Percentiles rank a stretch among this genome's conserved stretches.
phyloP scores from a whole-genome alignment of 2,329 filamentous ascomycete species.

The Ascochyta viciae-villosae region DNA sequence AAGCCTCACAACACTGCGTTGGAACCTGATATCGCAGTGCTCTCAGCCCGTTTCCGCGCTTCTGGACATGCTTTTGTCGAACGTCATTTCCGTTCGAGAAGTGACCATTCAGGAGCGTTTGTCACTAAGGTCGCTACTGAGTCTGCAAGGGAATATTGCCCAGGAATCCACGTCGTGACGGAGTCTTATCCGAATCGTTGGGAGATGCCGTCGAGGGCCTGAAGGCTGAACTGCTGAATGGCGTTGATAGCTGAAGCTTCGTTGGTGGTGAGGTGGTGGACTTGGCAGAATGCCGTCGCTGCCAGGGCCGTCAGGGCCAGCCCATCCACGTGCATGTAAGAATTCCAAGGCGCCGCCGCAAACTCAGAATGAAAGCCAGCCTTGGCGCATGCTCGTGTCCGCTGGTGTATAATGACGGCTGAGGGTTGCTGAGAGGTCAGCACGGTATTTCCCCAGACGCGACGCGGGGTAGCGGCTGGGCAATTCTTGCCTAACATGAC shows the following conservation, averaged over 20 bases:
- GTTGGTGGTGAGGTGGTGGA: neutral
- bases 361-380: neutral
- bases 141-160: conserved; percentile 15
- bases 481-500: neutral
- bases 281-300: conserved; percentile 3
- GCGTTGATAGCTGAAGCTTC: neutral
- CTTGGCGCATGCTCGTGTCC: neutral
- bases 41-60: neutral
- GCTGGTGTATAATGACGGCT: neutral
- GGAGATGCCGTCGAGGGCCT: neutral
- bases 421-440: neutral
- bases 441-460: neutral
- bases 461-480: conserved; percentile 5
- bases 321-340: neutral
- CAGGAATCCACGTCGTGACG: neutral
- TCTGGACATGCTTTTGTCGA: neutral
- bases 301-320: neutral
- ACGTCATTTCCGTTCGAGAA: neutral
- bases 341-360: neutral
- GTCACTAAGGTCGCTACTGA: neutral
- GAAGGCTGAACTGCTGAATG: neutral
- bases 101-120: neutral
- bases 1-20: neutral
- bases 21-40: neutral
- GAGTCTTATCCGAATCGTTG: conserved; percentile 1